A percentile compares a stretch with the other conserved stretches of the same genome.
phyloP scores from a whole-genome alignment of 1,284 basidiomycete species.

The Mixia osmundae region DNA sequence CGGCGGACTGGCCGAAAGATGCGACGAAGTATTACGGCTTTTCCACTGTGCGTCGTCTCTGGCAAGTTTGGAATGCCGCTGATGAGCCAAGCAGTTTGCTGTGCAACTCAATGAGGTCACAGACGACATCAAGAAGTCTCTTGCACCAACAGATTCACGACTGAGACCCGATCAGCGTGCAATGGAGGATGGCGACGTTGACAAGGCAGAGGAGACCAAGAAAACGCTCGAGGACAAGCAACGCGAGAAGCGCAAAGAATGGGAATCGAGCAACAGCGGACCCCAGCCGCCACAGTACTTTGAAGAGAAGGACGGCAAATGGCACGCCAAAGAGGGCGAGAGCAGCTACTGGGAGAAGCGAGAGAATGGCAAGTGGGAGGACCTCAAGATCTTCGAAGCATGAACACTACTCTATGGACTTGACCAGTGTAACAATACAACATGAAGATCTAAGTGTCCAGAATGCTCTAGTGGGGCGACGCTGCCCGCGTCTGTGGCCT shows the following conservation, averaged over 20 bases:
- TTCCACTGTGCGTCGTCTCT: too few species aligned
- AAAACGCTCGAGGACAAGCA: conserved; percentile 38
- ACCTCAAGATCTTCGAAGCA: too few species aligned
- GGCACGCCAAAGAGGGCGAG: conserved; percentile 8
- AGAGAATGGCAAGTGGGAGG: neutral
- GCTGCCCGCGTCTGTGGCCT: too few species aligned
- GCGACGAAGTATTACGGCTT: conserved; percentile 48
- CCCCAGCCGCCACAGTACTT: conserved; percentile 11
- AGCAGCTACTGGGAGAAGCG: neutral
- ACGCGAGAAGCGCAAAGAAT: conserved; percentile 21
- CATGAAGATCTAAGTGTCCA: too few species aligned
- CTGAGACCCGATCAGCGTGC: conserved; percentile 64
- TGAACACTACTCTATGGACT: too few species aligned
- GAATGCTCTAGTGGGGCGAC: too few species aligned
- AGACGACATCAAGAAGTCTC: conserved; percentile 36
- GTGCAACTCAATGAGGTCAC: conserved; percentile 63
- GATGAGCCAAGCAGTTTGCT: conserved; percentile 50
- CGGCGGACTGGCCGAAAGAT: conserved; percentile 30
- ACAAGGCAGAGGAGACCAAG: conserved; percentile 55
- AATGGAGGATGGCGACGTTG: conserved; percentile 54
- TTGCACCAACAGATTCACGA: conserved; percentile 68
- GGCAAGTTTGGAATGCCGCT: too few species aligned
- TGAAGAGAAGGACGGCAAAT: conserved; percentile 10
- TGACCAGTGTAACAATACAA: too few species aligned
- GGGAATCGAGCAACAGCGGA: conserved; percentile 20